Conservation (phyloP, 768 basidiomycete species). For the Mycena leptocephala region DNA sequence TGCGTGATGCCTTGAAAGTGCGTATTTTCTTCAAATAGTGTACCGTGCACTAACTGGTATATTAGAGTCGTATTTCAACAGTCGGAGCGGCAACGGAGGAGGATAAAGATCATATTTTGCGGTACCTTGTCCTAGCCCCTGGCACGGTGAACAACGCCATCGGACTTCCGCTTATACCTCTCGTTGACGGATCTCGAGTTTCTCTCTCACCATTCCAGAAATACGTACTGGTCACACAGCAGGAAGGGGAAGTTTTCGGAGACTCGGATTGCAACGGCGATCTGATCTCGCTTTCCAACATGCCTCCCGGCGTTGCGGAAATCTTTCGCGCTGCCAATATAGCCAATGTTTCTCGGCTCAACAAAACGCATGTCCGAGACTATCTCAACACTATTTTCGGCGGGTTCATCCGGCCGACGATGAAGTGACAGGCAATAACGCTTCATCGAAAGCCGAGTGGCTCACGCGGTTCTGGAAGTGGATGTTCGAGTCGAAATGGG, state of each 20-base stretch:
- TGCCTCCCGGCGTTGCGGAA: slow-evolving; percentile 6
- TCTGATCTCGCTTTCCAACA: slow-evolving; percentile 27
- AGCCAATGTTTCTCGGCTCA: slow-evolving; percentile 15
- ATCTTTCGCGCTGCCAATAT: background rate
- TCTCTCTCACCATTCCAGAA: slow-evolving; percentile 12
- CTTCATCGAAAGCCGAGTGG: slow-evolving; percentile 40
- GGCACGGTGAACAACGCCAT: slow-evolving; percentile 11
- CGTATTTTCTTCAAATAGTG: background rate
- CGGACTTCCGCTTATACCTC: slow-evolving; percentile 32
- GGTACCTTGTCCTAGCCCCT: slow-evolving; percentile 28
- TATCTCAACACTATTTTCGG: slow-evolving; percentile 31
- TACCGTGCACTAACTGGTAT: background rate
- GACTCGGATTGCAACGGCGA: slow-evolving; percentile 11
- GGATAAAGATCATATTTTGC: slow-evolving; percentile 29
- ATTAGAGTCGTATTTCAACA: slow-evolving; percentile 9
- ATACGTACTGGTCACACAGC: slow-evolving; percentile 22
- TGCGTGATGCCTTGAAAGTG: slow-evolving; percentile 24
- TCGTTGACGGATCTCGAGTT: slow-evolving; percentile 9
- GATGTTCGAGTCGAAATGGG: slow-evolving; percentile 28
- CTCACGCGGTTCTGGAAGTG: slow-evolving; percentile 46
- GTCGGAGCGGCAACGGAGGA: background rate
- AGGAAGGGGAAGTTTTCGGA: slow-evolving; percentile 33
- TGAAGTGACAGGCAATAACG: slow-evolving; percentile 11
- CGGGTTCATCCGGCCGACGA: slow-evolving; percentile 29
- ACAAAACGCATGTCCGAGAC: slow-evolving; percentile 28